These are phyloP conservation scores for Chrysoporthe cubensis DNA, from an alignment of 2,329 filamentous ascomycete genomes.

Conservation along the genomic window DNA sequence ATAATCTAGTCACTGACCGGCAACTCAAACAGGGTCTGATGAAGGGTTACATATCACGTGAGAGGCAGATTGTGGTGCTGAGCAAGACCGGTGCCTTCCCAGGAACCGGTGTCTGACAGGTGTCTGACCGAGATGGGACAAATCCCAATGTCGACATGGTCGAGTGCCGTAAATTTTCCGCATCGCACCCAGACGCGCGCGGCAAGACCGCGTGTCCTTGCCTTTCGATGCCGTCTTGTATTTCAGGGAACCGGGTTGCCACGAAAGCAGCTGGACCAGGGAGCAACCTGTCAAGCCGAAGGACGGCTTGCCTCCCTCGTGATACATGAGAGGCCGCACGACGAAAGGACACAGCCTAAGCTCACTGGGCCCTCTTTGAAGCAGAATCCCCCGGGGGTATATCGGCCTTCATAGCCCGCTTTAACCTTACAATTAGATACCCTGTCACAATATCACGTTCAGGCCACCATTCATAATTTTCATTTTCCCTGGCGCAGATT, in stretches of 20 bases:
- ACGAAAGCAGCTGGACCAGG: not conserved
- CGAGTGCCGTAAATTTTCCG: no score
- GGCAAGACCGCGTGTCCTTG: not conserved
- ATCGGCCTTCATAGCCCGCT: not conserved
- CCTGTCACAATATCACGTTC: not conserved
- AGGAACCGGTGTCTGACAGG: conserved; percentile 72
- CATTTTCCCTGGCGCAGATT: not conserved
- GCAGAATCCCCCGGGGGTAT: not conserved
- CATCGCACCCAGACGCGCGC: not conserved
- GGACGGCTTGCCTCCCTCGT: not conserved
- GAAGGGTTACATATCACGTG: conserved; percentile 97
- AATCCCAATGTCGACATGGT: no score
- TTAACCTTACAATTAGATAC: conserved; percentile 8
- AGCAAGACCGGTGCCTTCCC: conserved; percentile 95
- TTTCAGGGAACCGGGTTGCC: not conserved
- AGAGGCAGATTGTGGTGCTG: conserved; percentile 86
- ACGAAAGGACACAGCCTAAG: not conserved
- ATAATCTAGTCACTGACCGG: conserved; percentile 33
- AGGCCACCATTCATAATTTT: not conserved
- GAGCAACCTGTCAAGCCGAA: not conserved
- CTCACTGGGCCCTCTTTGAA: not conserved
- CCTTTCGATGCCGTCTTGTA: not conserved
- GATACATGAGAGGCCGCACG: not conserved
- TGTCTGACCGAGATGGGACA: no score
- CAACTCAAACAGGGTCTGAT: conserved; percentile 72